Evolutionary conservation across 352 stramenopile genomes (phyloP), one percentile per base, ranked within the genome.

Genomic region (Phytopythium ostracodes): DNA sequence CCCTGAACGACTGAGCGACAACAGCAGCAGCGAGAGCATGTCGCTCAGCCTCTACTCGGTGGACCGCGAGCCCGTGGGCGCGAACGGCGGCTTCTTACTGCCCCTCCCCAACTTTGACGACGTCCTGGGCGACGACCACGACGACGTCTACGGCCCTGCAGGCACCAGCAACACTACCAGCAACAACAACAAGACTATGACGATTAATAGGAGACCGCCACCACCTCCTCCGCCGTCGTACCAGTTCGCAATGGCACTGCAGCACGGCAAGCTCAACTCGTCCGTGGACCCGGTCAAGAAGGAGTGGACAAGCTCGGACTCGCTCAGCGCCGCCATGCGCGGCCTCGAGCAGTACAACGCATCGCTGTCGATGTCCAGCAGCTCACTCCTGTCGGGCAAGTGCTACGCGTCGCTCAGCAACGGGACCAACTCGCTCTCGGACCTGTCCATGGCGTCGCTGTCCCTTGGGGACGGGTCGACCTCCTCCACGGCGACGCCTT

Each of bases 281-380:
- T 29, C 46, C 22, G 63, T 72, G n/a, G 64, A 77, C n/a, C 44
- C 66, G 6, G 58, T 63, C 11, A 61, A 65, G 29, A 77, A 77
- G 25, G 63, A 77, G 52, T 58, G 31, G 52, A 46, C 52, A n/a
- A 42, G 52, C 31, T 4, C 27, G 33, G 52, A 58, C 33, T 46
- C 31, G 12, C 52, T 58, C 9, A 20, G 33, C 52, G 33, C 52
- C 4, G 52, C 52, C n/a, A 58, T 58, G 52, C 52, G 52, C 31
- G 52, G 52, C 1, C 33, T 58, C 14, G 72, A 79, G 43, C 62
- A 77, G 59, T 75, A 67, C 47, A 72, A 75, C 54, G 66, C 79
- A 56, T 87, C 77, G 17, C 79, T 87, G 67, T 89, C 79, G n/a
- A 86, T 73, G 9, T 66, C 67, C 1, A 87, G 77, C 60, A 89